phyloP scores from a whole-genome alignment of 768 basidiomycete species.

The Dioszegia aurantiaca region DNA sequence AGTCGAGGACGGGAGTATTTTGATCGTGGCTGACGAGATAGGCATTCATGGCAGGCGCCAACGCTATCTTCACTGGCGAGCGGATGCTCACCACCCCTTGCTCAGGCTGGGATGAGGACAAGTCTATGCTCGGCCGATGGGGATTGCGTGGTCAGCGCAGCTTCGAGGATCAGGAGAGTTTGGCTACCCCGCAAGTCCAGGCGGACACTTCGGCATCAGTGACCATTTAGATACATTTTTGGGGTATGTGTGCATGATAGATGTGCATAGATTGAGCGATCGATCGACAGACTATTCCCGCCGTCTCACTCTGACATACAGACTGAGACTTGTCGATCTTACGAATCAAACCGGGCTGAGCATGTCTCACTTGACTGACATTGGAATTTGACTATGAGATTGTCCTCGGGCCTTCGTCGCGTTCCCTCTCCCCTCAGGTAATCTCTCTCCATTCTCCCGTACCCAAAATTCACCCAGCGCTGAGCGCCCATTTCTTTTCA shows the following conservation, averaged over 20 bases:
- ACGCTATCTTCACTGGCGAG: conserved; percentile 98
- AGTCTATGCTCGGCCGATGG: conserved; percentile 89
- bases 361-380: conserved; percentile 1
- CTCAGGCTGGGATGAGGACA: conserved; percentile 98
- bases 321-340: too few species aligned
- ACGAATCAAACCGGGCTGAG: background rate
- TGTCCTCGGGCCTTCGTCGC: too few species aligned
- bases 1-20: too few species aligned
- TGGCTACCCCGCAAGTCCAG: conserved; percentile 16
- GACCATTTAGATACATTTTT: background rate
- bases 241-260: background rate
- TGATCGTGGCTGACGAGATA: conserved; percentile 17
- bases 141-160: conserved; percentile 86
- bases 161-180: conserved; percentile 65
- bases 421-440: background rate
- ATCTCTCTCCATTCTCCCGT: background rate
- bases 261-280: background rate
- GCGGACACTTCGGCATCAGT: conserved; percentile 3
- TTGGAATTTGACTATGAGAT: too few species aligned
- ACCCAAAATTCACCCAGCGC: conserved; percentile 2
- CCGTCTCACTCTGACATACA: too few species aligned
- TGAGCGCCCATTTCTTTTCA: conserved; percentile 3
- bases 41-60: conserved; percentile 92
- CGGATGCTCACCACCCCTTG: conserved; percentile 96
- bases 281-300: too few species aligned